phyloP scores from a whole-genome alignment of 176 grass and related monocot species.

The Rhipidocladum racemiflorum region DNA sequence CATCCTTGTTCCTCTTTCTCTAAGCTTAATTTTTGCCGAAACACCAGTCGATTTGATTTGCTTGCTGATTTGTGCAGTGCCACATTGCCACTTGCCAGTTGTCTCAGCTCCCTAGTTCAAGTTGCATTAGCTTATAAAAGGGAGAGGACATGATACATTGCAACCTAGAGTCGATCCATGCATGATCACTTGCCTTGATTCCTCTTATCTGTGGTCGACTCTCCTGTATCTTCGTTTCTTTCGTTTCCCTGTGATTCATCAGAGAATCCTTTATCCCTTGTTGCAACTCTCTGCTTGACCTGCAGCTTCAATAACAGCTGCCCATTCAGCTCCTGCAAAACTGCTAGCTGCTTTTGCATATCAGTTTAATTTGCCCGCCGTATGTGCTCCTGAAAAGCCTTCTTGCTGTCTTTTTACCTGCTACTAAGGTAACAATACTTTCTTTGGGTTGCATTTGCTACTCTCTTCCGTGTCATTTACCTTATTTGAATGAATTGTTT shows the following conservation, averaged over 20 bases:
- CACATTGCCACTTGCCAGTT: not conserved
- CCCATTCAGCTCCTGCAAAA: not conserved
- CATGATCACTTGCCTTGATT: not conserved
- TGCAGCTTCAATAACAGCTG: not conserved
- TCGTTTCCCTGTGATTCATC: not conserved
- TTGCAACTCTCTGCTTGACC: not conserved
- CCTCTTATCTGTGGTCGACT: not conserved
- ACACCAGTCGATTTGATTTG: not conserved
- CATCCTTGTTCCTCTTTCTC: not conserved
- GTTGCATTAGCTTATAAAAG: conserved; percentile 27
- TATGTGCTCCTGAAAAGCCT: not conserved
- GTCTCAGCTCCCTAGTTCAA: too few species aligned
- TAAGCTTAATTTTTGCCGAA: not conserved
- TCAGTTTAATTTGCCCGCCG: not conserved
- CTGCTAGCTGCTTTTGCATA: not conserved
- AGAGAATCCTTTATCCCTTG: not conserved
- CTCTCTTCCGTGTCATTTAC: too few species aligned
- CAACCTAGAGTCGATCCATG: conserved; percentile 27
- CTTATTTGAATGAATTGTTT: not conserved
- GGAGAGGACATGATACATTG: not conserved
- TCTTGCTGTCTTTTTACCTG: not conserved
- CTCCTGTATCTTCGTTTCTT: conserved; percentile 6
- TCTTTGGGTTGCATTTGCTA: not conserved
- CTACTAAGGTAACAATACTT: not conserved
- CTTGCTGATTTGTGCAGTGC: not conserved